A percentile compares a stretch with the other conserved stretches of the same genome.
Conservation (phyloP, 2,329 filamentous ascomycete species). For the Calcarisporium arbuscula region DNA sequence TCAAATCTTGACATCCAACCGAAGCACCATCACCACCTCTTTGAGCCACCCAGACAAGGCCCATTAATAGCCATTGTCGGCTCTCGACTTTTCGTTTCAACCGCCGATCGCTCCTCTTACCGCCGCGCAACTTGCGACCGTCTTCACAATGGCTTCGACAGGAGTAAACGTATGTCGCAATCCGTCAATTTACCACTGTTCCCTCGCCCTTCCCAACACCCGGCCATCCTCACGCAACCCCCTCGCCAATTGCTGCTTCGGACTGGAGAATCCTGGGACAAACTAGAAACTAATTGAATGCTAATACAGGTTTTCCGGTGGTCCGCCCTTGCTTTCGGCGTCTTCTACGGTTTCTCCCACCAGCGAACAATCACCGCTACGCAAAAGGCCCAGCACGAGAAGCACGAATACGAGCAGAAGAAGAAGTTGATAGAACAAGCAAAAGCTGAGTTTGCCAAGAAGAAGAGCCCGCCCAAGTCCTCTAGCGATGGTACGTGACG, state of each 20-base stretch:
- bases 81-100: slow-evolving; percentile 26
- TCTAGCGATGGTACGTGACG: slow-evolving; percentile 24
- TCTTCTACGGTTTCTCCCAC: slow-evolving; percentile 95
- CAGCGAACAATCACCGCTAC: slow-evolving; percentile 72
- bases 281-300: slow-evolving; percentile 20
- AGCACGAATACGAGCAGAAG: slow-evolving; percentile 87
- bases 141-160: slow-evolving; percentile 56
- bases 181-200: slow-evolving; percentile 12
- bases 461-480: slow-evolving; percentile 50
- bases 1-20: slow-evolving; percentile 33
- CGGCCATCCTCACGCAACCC: slow-evolving; percentile 10
- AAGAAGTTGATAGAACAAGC: slow-evolving; percentile 86
- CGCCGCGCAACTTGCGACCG: slow-evolving; percentile 36
- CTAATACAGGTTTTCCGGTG: slow-evolving; percentile 84
- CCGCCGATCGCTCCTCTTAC: slow-evolving; percentile 28
- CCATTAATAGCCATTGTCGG: slow-evolving; percentile 39
- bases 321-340: slow-evolving; percentile 82
- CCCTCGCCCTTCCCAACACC: slow-evolving; percentile 19
- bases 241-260: slow-evolving; percentile 2
- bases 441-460: slow-evolving; percentile 81
- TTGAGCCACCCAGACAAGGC: slow-evolving; percentile 33
- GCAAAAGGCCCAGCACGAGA: slow-evolving; percentile 62
- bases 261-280: slow-evolving; percentile 3
- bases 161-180: slow-evolving; percentile 65
- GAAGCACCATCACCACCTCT: slow-evolving; percentile 33